Base-by-base conservation (phyloP, 208 protist genomes). In the Strigomonas oncopelti region DNA sequence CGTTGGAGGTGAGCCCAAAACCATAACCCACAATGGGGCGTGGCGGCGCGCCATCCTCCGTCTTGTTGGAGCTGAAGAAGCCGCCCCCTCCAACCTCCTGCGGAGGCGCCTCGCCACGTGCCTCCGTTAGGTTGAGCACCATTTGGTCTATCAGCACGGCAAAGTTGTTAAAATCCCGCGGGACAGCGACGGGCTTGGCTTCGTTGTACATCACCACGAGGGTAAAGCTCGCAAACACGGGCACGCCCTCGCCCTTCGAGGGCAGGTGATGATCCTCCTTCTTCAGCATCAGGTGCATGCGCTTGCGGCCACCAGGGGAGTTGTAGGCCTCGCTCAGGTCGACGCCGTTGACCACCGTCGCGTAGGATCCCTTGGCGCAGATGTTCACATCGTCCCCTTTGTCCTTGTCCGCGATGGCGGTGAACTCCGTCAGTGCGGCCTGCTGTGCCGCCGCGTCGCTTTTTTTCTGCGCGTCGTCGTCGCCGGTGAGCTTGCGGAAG, bases 271-370 rank as follows among this genome's bases (percentile, higher is more conserved):
- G 65, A 29, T 61, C 61, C 24, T 74, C 75, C 0, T 74, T 74
- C 67, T 75, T 78, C 28, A 90, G 62, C 5, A 74, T 45, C 7
- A 90, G 67, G 56, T 73, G 79, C 63, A 81, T 83, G 25, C 38
- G 57, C 74, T 82, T 69, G 36, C 72, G 63, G 34, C 84, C 84
- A n/a, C 74, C 74, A 4, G 69, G 69, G 22, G 74, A 68, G 69
- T 86, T 90, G 72, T 84, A 90, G 22, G 80, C 84, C 42, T 90
- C 80, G 56, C 78, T 84, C 14, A 72, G 69, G 48, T 90, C 84
- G 16, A 86, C 72, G 34, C 65, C 59, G 22, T 67, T 74, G 32
- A 78, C 36, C n/a, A 77, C 73, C 14, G 75, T 72, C 27, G 45
- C 25, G 64, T 86, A 89, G 24, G 29, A 31, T 24, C 72, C 76